Evolutionary conservation across 75 land plant genomes (phyloP), one percentile per base, ranked within the genome.

Genomic region (Sequoia sempervirens): DNA sequence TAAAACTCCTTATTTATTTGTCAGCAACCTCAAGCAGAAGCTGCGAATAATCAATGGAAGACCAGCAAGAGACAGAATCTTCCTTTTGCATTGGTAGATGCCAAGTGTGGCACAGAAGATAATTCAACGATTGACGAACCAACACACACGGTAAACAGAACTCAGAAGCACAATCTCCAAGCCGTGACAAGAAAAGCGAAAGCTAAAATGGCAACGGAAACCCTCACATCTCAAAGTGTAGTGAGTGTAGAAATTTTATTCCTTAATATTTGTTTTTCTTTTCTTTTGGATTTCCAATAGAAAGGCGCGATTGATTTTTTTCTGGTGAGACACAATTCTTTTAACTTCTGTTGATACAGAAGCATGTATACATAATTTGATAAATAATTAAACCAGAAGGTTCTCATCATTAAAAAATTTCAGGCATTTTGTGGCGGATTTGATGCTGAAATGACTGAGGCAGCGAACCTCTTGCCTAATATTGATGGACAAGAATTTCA

Each of bases 401-500:
- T 6, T 75, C 69, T 56, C 12, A 56, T 74, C n/a, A n/a, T 50
- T 50, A 2, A 50, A 50, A 2, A 0, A 1, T 50, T 38, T 50
- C 82, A 89, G 90, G 86, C 84, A 32, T 86, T 89, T 9, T 78
- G 83, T 40, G 82, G 83, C 8, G 81, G 10, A 38, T 75, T 75
- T 75, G 46, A 75, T 40, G 45, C 5, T 40, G 79, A 75, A 75
- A 75, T 75, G 79, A 6, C 45, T 18, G 46, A 20, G 26, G 79
- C 79, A 20, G 79, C 40, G 45, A n/a, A 36, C 45, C 45, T 40
- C 79, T 75, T 75, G 46, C 79, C 79, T 15, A 75, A 95, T 83
- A 97, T 97, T 79, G 99, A 97, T 84, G 91, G 81, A 47, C 87
- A 79, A 47, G 99, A 97, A 82, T 85, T 84, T 10, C 87, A 86